phyloP scores from a whole-genome alignment of 192 early-diverging fungal genomes.

The Mortierella antarctica region DNA sequence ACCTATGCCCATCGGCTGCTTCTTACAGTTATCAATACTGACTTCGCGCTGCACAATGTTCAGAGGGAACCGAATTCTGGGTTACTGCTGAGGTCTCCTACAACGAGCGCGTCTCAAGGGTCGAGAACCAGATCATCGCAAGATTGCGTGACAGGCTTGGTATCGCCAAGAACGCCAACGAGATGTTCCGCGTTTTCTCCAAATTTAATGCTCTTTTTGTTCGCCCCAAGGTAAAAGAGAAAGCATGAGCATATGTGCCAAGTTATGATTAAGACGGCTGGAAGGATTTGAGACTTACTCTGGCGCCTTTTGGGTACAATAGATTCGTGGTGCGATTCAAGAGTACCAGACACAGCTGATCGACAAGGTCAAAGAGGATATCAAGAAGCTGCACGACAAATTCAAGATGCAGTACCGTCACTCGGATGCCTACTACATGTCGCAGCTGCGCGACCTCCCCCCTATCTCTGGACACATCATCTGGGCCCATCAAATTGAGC shows the following conservation, averaged over 20 bases:
- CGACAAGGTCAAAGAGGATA: constrained; percentile 98
- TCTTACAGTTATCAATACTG: too few relatives aligned
- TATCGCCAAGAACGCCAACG: constrained; percentile 95
- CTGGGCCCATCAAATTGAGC: constrained; percentile 98
- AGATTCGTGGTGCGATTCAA: constrained; percentile 98
- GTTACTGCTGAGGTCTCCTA: constrained; percentile 89
- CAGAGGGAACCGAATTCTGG: constrained; percentile 95
- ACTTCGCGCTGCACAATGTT: too few relatives aligned
- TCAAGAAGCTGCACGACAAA: constrained; percentile 93
- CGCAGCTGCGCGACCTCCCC: constrained; percentile 92
- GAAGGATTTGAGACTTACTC: too few relatives aligned
- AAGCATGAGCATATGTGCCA: too few relatives aligned
- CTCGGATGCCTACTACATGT: constrained; percentile 90
- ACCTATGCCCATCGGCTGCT: too few relatives aligned
- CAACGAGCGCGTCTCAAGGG: constrained; percentile 93
- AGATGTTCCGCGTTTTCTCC: constrained; percentile 99
- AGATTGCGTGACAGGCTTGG: constrained; percentile 90
- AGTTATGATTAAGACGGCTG: too few relatives aligned
- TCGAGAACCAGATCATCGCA: constrained; percentile 98
- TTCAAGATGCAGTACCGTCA: constrained; percentile 93
- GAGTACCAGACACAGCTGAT: constrained; percentile 99
- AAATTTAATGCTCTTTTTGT: constrained; percentile 99
- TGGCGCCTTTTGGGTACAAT: neutral
- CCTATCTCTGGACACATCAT: constrained; percentile 94
- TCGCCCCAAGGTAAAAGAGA: constrained; percentile 80